phyloP scores from a whole-genome alignment of 2,329 filamentous ascomycete genomes.

The Verruconis gallopava region DNA sequence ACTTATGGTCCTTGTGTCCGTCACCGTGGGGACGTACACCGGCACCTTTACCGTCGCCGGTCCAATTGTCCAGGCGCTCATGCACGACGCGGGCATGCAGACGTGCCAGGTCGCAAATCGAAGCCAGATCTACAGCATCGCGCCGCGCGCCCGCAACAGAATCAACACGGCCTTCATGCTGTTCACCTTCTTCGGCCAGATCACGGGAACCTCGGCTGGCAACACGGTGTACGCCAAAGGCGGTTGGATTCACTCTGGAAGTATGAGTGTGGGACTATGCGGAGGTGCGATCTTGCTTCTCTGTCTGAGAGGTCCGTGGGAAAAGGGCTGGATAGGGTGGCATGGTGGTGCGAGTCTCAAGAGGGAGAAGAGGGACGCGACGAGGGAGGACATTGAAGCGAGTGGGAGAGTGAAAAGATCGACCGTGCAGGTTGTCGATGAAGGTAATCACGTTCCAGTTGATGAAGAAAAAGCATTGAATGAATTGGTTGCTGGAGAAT shows the following conservation, averaged over 20 bases:
- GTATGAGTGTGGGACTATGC: slow-evolving; percentile 43
- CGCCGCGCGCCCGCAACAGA: slow-evolving; percentile 57
- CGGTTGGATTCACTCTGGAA: slow-evolving; percentile 45
- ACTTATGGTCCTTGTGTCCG: slow-evolving; percentile 44
- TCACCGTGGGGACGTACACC: slow-evolving; percentile 55
- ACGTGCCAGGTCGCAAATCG: slow-evolving; percentile 63
- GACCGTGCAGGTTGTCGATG: background rate
- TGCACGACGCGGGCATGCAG: slow-evolving; percentile 60
- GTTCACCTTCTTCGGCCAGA: slow-evolving; percentile 58
- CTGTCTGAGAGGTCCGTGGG: slow-evolving; percentile 40
- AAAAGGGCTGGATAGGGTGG: slow-evolving; percentile 49
- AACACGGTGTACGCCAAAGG: slow-evolving; percentile 42
- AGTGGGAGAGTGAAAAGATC: slow-evolving; percentile 12
- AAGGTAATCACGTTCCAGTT: background rate
- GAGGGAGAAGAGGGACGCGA: slow-evolving; percentile 28
- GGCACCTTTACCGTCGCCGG: slow-evolving; percentile 55
- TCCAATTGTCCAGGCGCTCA: slow-evolving; percentile 57
- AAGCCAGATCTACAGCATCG: slow-evolving; percentile 55
- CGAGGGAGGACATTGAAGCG: slow-evolving; percentile 25
- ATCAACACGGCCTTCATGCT: slow-evolving; percentile 80
- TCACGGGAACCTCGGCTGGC: slow-evolving; percentile 48
- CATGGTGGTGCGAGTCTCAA: slow-evolving; percentile 40
- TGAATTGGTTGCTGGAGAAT: slow-evolving; percentile 10
- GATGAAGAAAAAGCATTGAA: slow-evolving; percentile 9
- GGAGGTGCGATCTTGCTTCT: slow-evolving; percentile 35